phyloP scores from a whole-genome alignment of 768 basidiomycete genomes.

The Paxillus involutus region DNA sequence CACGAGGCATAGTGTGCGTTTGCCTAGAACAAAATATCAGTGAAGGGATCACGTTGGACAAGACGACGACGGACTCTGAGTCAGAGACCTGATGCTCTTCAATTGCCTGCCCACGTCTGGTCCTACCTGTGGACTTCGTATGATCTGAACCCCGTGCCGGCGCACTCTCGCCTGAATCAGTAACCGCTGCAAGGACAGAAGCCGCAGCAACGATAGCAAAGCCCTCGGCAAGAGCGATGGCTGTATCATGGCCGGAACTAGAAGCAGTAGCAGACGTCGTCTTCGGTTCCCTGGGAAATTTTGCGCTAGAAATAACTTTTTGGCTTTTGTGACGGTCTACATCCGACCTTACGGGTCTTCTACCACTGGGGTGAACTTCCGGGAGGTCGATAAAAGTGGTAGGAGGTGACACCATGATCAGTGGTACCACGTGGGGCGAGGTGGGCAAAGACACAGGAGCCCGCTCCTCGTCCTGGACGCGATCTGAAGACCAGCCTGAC shows the following conservation, averaged over 20 bases:
- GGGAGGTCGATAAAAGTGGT: not conserved
- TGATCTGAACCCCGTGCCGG: not conserved
- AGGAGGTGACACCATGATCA: constrained; percentile 2
- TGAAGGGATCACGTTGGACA: not conserved
- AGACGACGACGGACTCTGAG: constrained; percentile 4
- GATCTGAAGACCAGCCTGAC: not conserved
- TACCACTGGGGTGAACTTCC: not conserved
- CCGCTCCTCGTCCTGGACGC: not conserved
- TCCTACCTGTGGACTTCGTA: not conserved
- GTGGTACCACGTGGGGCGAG: not conserved
- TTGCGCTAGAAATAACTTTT: not conserved
- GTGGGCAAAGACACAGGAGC: not conserved
- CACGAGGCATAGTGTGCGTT: not conserved
- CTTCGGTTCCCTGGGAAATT: not conserved
- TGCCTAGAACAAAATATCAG: constrained; percentile 8
- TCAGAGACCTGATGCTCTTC: not conserved
- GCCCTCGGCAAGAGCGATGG: not conserved
- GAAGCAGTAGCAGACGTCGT: not conserved
- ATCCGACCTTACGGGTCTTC: not conserved
- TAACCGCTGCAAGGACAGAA: not conserved
- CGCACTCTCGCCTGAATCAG: not conserved
- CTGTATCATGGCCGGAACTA: not conserved
- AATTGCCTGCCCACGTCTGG: not conserved
- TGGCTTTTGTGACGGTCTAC: not conserved
- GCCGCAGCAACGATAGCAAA: not conserved